Evolutionary conservation across 352 stramenopile species (phyloP).

Genomic region (Phytophthora sansomeana): DNA sequence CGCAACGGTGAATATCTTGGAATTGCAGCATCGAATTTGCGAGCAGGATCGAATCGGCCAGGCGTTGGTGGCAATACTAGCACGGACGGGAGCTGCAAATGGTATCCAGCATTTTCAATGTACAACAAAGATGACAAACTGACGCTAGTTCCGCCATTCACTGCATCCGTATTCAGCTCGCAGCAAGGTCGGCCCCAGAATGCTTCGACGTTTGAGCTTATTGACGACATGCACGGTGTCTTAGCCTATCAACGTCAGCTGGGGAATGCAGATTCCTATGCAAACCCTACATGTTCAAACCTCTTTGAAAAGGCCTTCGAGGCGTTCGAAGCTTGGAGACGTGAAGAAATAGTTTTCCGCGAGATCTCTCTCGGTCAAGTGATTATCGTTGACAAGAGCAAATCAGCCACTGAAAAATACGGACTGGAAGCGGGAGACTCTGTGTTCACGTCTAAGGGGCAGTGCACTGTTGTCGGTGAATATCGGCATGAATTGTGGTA

Average conservation of each 20-base stretch:
- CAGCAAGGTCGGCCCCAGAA: conserved; percentile 36
- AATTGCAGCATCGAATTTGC: conserved; percentile 80
- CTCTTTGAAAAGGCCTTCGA: conserved; percentile 41
- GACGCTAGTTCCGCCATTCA: conserved; percentile 63
- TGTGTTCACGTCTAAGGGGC: conserved; percentile 67
- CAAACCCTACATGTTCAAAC: background rate
- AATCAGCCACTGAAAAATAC: conserved; percentile 39
- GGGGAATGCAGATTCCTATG: background rate
- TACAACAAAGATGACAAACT: conserved; percentile 94
- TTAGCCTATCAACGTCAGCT: conserved; percentile 30
- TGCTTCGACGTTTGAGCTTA: conserved; percentile 45
- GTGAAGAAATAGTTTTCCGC: conserved; percentile 36
- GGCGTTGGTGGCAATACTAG: background rate
- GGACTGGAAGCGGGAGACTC: conserved; percentile 55
- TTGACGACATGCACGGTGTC: conserved; percentile 43
- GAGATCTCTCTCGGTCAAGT: conserved; percentile 44
- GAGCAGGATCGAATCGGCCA: conserved; percentile 25
- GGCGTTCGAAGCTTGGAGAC: conserved; percentile 42
- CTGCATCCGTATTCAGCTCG: conserved; percentile 6
- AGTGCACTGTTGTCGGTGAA: conserved; percentile 67
- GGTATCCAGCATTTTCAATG: conserved; percentile 91
- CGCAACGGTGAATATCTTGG: conserved; percentile 90
- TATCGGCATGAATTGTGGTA: conserved; percentile 79
- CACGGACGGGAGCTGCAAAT: conserved; percentile 48
- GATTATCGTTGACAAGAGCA: conserved; percentile 46